Evolutionary conservation across 169 alveolate species (phyloP).

Genomic region (Cryptosporidium baileyi): DNA sequence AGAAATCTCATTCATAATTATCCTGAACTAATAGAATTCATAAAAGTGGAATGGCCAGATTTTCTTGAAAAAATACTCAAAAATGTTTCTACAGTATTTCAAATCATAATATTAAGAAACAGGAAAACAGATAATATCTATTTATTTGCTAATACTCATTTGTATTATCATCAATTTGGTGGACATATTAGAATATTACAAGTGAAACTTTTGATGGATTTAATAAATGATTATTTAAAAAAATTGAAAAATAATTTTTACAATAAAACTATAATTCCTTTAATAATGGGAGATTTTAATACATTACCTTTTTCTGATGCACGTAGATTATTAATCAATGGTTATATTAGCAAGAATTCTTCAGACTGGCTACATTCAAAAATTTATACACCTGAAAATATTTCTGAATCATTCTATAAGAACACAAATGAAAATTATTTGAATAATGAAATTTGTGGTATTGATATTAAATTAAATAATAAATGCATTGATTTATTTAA

Average conservation of each 20-base stretch:
- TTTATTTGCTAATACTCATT: conserved; percentile 33
- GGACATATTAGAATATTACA: conserved; percentile 58
- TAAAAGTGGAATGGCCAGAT: conserved; percentile 32
- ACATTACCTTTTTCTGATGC: conserved; percentile 50
- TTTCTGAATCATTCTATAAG: not conserved
- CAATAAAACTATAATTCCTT: not conserved
- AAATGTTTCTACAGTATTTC: conserved; percentile 26
- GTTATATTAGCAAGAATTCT: not conserved
- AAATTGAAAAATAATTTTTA: not conserved
- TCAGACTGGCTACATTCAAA: conserved; percentile 35
- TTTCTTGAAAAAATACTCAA: conserved; percentile 3
- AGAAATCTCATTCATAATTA: not conserved
- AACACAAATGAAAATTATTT: not conserved
- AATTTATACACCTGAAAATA: not conserved
- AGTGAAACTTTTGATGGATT: conserved; percentile 35
- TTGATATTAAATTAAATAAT: conserved; percentile 5
- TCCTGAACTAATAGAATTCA: not conserved
- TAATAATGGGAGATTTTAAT: conserved; percentile 48
- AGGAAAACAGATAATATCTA: not conserved
- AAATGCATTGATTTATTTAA: conserved; percentile 39
- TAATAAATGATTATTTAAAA: not conserved
- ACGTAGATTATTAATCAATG: conserved; percentile 19
- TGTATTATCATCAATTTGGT: conserved; percentile 45
- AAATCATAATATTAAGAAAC: conserved; percentile 9
- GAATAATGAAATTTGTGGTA: not conserved